These are phyloP conservation scores for Leccinum subtestaceum DNA, from an alignment of 768 basidiomycete genomes.

Conservation along the genomic window DNA sequence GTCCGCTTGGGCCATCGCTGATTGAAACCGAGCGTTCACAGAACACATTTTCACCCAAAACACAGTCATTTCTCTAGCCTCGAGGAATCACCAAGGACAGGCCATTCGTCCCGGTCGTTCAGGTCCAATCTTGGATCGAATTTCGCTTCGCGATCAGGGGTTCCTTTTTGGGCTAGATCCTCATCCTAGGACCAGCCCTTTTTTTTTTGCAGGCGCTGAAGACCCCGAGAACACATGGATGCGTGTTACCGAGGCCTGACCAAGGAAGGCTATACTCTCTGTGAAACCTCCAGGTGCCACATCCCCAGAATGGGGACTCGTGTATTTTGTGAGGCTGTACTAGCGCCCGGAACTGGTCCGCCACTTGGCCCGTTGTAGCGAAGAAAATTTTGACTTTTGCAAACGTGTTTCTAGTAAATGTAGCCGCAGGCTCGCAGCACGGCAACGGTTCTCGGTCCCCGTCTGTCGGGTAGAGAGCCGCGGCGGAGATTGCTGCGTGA, in stretches of 20 bases:
- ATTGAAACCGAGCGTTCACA: slow-evolving; percentile 34
- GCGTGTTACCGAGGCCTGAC: slow-evolving; percentile 26
- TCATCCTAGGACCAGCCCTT: slow-evolving; percentile 13
- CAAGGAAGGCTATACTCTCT: slow-evolving; percentile 33
- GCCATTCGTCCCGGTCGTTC: slow-evolving; percentile 10
- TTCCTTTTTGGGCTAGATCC: slow-evolving; percentile 49
- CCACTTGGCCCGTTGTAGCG: slow-evolving; percentile 2
- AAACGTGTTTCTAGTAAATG: slow-evolving; percentile 7
- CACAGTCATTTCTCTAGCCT: background rate
- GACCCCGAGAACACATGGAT: slow-evolving; percentile 26
- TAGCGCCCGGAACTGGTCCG: slow-evolving; percentile 12
- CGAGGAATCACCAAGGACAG: slow-evolving; percentile 45
- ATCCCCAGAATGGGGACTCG: slow-evolving; percentile 16
- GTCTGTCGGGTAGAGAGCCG: slow-evolving; percentile 11
- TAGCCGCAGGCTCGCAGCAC: slow-evolving; percentile 5
- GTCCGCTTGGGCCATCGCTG: slow-evolving; percentile 23
- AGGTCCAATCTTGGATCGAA: slow-evolving; percentile 35
- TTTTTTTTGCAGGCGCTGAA: slow-evolving; percentile 25
- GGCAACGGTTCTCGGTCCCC: slow-evolving; percentile 7
- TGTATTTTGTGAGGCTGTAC: slow-evolving; percentile 24
- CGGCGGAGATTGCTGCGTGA: slow-evolving; percentile 31
- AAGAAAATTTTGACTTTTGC: slow-evolving; percentile 19
- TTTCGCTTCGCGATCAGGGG: slow-evolving; percentile 42
- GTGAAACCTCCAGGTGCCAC: slow-evolving; percentile 15
- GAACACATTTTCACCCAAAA: slow-evolving; percentile 26